Base-by-base conservation (phyloP, 2,329 filamentous ascomycete species). In the Cercospora beticola region DNA sequence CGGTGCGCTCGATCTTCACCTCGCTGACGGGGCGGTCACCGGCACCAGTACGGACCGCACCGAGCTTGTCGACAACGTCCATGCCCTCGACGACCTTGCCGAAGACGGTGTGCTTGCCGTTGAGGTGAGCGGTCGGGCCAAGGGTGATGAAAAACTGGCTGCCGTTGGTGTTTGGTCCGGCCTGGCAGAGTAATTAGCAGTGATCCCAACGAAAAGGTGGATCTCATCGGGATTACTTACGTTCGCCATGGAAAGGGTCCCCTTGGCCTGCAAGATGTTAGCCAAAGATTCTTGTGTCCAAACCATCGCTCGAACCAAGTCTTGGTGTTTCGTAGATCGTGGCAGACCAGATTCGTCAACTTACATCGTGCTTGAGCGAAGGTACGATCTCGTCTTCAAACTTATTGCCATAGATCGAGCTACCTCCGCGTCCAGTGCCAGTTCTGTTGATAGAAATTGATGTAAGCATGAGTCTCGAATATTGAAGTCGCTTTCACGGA, bases 141-240 rank as follows among this genome's bases (percentile, higher is more conserved):
- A 76, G 70, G 0, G 94, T 98, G 83, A 98, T 94, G 85, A 99
- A 99, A 85, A 99, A 98, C 78, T 98, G 95, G 68, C 89, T 93
- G 54, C 95, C 95, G 79, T 98, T 98, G 73, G 92, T 94, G 81
- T 97, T 91, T 64, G 92, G 92, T 0, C 94, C 94, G 26, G 92
- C 90, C 56, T 59, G 56, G n/a, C 7, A 33, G 5, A 23, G 14
- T 16, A 3, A 6, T 56, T 6, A 56, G 49, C 21, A 28, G 7
- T 7, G 16, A 8, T 16, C 16, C n/a, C 36, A 16, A 43, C 5
- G 36, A n/a, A n/a, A 7, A 9, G 3, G 6, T 43, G 14, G 14
- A n/a, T 2, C n/a, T 14, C 23, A 9, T 8, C 23, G 7, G 3
- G 10, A n/a, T 30, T 16, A 59, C 56, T 21, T 21, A 59, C 56